Evolutionary conservation across 2,329 filamentous ascomycete genomes (phyloP).

Genomic region (Alternaria tenuissima): DNA sequence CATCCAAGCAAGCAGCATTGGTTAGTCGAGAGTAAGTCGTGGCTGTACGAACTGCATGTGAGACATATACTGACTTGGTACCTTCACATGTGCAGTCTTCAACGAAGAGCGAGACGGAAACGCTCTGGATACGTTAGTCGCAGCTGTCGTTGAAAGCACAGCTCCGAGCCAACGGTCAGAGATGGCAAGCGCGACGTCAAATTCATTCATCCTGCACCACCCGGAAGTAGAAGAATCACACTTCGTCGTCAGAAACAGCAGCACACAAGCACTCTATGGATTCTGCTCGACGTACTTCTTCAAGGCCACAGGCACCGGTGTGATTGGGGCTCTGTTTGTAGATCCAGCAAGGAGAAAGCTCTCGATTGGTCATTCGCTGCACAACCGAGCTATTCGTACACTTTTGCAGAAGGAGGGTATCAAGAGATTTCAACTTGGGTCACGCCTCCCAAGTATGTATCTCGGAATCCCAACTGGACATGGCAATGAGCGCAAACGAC

Average conservation of each 20-base stretch:
- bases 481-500: constrained; percentile 64
- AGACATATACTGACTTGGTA: background rate
- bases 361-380: constrained; percentile 88
- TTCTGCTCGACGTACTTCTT: constrained; percentile 91
- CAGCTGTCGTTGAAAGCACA: constrained; percentile 71
- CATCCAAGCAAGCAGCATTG: constrained; percentile 71
- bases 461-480: constrained; percentile 80
- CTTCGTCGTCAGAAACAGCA: constrained; percentile 93
- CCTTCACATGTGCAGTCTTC: constrained; percentile 68
- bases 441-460: constrained; percentile 83
- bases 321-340: constrained; percentile 87
- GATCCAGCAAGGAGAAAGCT: constrained; percentile 86
- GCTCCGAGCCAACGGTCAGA: constrained; percentile 73
- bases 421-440: constrained; percentile 82
- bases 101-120: constrained; percentile 78
- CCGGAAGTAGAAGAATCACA: constrained; percentile 79
- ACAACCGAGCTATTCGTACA: constrained; percentile 81
- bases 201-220: constrained; percentile 78
- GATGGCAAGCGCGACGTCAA: constrained; percentile 72
- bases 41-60: background rate
- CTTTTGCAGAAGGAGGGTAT: constrained; percentile 75
- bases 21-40: constrained; percentile 75
- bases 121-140: constrained; percentile 78
- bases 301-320: constrained; percentile 72
- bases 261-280: constrained; percentile 87